Percentiles rank a stretch among this genome's conserved stretches.
Conservation (phyloP, 2,329 filamentous ascomycete species). For the Penicillium sp. region DNA sequence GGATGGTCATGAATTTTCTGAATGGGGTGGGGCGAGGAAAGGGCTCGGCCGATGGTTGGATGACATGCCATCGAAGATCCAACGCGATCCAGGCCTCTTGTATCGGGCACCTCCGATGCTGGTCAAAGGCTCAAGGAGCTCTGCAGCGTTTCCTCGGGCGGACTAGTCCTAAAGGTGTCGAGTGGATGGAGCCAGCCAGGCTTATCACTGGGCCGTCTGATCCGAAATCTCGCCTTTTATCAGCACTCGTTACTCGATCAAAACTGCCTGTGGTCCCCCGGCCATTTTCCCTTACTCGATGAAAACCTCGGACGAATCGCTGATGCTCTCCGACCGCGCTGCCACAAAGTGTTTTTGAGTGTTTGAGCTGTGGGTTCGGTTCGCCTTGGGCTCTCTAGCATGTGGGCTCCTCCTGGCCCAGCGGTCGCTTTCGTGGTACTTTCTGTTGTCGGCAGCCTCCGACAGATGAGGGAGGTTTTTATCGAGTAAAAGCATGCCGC, state of each 20-base stretch:
- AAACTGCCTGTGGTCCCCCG: slow-evolving; percentile 21
- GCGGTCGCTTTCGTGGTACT: background rate
- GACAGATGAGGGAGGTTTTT: slow-evolving; percentile 12
- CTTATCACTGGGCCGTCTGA: slow-evolving; percentile 17
- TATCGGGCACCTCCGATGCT: slow-evolving; percentile 35
- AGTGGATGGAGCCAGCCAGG: background rate
- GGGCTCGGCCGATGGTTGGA: background rate
- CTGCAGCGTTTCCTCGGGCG: background rate
- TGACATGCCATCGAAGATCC: background rate
- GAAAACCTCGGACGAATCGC: slow-evolving; percentile 11
- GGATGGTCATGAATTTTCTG: background rate
- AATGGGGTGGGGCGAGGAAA: background rate
- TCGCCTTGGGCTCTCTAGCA: background rate
- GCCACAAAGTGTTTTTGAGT: background rate
- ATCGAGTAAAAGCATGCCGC: slow-evolving; percentile 14
- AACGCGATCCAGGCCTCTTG: background rate
- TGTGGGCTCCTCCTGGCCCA: background rate
- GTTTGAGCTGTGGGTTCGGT: background rate
- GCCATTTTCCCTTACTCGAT: slow-evolving; percentile 23
- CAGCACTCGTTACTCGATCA: slow-evolving; percentile 32
- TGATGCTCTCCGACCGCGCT: slow-evolving; percentile 6
- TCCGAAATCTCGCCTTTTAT: slow-evolving; percentile 15
- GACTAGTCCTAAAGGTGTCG: background rate
- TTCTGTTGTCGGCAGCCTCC: slow-evolving; percentile 16
- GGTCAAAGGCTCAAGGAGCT: background rate